Evolutionary conservation across 164 flowering plant genomes (phyloP).

Genomic region (Magnolia officinalis): DNA sequence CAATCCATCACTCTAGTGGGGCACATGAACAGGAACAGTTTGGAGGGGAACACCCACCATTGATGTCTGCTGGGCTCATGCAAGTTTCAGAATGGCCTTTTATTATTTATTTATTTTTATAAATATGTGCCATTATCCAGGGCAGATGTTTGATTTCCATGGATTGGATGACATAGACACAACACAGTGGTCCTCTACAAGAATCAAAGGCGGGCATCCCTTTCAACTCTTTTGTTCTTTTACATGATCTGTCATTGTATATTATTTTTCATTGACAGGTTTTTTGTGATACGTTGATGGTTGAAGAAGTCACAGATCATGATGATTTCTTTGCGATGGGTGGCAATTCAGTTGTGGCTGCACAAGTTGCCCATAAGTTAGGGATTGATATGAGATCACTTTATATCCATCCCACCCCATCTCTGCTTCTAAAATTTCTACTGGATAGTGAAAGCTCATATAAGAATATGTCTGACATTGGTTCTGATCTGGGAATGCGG

Average conservation of each 20-base stretch:
- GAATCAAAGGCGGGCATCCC: no score
- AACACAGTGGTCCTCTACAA: no score
- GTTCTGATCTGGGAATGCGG: constrained; percentile 19
- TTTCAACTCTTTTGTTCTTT: no score
- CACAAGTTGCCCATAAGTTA: constrained; percentile 64
- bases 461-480: constrained; percentile 5
- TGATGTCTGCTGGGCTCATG: no score
- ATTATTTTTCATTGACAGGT: constrained; percentile 38
- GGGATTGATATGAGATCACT: constrained; percentile 74
- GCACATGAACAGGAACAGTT: no score
- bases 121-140: no score
- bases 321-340: constrained; percentile 86
- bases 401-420: constrained; percentile 63
- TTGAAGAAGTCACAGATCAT: constrained; percentile 46
- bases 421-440: constrained; percentile 50
- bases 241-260: neutral
- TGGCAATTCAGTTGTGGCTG: constrained; percentile 85
- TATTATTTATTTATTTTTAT: no score
- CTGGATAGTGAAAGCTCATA: constrained; percentile 21
- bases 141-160: no score
- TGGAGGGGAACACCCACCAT: no score
- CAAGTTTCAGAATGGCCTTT: no score
- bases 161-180: no score
- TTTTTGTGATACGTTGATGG: constrained; percentile 60
- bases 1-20: no score